Conservation (phyloP, 352 stramenopile genomes). For the Pythium chondricola region DNA sequence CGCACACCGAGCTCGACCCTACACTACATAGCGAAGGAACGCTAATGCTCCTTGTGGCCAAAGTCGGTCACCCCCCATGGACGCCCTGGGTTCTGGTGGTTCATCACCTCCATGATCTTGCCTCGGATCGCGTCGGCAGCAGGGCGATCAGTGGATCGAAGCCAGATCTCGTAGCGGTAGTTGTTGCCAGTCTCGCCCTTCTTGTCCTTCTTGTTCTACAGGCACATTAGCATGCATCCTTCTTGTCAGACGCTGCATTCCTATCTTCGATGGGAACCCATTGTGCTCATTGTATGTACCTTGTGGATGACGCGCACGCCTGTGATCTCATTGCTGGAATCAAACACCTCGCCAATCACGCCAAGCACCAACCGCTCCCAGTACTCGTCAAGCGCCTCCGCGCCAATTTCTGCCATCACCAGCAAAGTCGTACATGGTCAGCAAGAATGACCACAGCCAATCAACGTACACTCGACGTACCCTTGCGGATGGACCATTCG, state of each 20-base stretch:
- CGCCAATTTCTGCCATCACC: constrained; percentile 40
- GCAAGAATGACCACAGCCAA: no score
- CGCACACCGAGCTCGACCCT: no score
- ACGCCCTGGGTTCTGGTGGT: constrained; percentile 40
- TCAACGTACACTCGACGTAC: no score
- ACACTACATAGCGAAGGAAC: no score
- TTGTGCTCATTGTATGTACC: constrained; percentile 31
- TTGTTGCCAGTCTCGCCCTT: constrained; percentile 72
- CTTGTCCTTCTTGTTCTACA: constrained; percentile 83
- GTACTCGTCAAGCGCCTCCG: constrained; percentile 77
- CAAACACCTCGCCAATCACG: constrained; percentile 86
- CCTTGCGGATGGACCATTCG: constrained; percentile 84
- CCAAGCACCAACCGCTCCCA: constrained; percentile 89
- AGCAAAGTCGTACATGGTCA: no score
- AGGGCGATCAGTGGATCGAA: constrained; percentile 50
- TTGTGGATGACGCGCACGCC: constrained; percentile 90
- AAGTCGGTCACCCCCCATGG: constrained; percentile 58
- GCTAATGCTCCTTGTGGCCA: constrained; percentile 80
- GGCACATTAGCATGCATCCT: no score
- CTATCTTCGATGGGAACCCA: no score
- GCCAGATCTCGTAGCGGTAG: constrained; percentile 84
- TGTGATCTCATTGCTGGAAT: constrained; percentile 84
- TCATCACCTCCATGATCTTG: constrained; percentile 63
- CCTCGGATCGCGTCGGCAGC: constrained; percentile 72
- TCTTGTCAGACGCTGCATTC: no score